These are phyloP conservation scores for Heliamphora ciliata DNA, from an alignment of 179 eudicot species.

Conservation along the genomic window DNA sequence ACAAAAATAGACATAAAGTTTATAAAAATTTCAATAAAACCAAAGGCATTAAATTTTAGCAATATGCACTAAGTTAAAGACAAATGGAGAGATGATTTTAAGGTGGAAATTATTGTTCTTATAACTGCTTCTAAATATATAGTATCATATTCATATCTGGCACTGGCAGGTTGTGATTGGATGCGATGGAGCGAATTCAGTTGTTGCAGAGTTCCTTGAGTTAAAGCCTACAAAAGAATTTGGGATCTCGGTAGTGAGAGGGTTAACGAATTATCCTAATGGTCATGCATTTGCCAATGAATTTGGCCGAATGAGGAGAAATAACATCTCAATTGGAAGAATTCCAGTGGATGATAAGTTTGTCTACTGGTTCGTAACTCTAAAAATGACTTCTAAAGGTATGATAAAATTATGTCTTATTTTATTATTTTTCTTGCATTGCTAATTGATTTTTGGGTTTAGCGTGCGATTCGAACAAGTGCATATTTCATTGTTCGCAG, in stretches of 20 bases:
- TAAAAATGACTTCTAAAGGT: not conserved
- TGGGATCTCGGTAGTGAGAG: not conserved
- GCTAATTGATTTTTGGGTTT: too few species aligned
- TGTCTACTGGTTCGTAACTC: constrained; percentile 42
- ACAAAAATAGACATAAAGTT: too few species aligned
- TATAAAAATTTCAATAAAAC: too few species aligned
- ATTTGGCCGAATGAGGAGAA: constrained; percentile 26
- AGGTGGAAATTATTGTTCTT: too few species aligned
- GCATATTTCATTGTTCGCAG: too few species aligned
- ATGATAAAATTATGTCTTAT: not conserved
- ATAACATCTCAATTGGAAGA: constrained; percentile 28
- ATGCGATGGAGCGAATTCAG: constrained; percentile 55
- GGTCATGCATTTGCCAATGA: constrained; percentile 41
- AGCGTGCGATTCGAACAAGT: too few species aligned
- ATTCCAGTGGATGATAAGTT: constrained; percentile 36
- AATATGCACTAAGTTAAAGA: too few species aligned
- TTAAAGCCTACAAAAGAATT: constrained; percentile 28
- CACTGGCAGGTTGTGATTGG: constrained; percentile 41
- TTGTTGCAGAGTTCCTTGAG: constrained; percentile 33
- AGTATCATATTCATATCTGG: too few species aligned
- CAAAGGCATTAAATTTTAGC: too few species aligned
- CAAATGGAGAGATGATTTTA: too few species aligned
- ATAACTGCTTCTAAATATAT: too few species aligned
- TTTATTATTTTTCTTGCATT: too few species aligned
- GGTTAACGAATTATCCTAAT: constrained; percentile 30